Base-by-base conservation (phyloP, 805 yeast genomes). In the Monosporozyma siamensis region DNA sequence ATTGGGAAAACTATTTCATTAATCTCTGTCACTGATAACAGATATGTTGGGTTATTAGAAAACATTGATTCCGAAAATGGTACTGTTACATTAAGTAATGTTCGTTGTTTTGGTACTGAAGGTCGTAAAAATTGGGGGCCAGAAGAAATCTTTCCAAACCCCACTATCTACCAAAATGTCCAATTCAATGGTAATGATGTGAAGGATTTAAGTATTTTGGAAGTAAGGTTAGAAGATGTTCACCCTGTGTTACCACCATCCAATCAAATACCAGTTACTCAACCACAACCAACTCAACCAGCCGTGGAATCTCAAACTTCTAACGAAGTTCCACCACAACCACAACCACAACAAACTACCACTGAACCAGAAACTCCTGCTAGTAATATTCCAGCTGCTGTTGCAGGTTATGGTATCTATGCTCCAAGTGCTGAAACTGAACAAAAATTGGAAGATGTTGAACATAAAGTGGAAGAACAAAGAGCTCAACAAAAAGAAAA, bases 141-240 rank as follows among this genome's bases (percentile, higher is more conserved):
- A 12, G 70, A 74, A 48, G 94, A 86, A 61, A 78, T 87, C 32
- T 73, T 77, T 43, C 82, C 94, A 6, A 80, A 85, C 15, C 64
- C 70, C n/a, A 71, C 70, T 34, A 72, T 81, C 12, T 85, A 77
- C 63, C 89, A 84, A 22, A 75, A 74, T 44, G 86, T 92, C 40
- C 84, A 82, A 43, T 83, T 92, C 61, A 77, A 89, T 52, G 98
- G 98, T 30, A 77, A 84, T 21, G 97, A 90, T 54, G 97, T 92
- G 18, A 83, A 85, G 65, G 95, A 84, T 56, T 71, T 92, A 62
- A 78, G 78, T 51, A 92, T 92, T 43, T 71, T 90, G 55, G 97
- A 88, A 48, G 71, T 70, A 29, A 78, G 80, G 4, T 66, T 80
- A 45, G 80, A 78, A 34, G 76, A 76, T 45, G 83, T 82, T 24